Evolutionary conservation across 192 early-diverging fungal genomes (phyloP), one percentile per base, ranked within the genome.

Genomic region (Mortierella alpina): DNA sequence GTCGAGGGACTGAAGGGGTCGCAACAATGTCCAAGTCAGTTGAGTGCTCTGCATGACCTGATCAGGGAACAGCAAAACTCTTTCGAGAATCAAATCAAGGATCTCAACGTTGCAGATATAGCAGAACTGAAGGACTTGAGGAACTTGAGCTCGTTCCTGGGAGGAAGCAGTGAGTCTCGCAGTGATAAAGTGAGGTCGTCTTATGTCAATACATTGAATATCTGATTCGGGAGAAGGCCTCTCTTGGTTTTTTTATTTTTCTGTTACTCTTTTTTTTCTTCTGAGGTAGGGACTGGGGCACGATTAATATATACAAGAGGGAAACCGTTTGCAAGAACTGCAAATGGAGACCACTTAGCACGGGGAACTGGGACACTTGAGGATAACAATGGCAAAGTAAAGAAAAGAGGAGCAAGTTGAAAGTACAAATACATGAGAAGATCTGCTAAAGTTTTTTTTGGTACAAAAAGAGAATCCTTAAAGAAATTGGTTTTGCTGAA

Each of bases 371-470:
- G 65, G 18, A 73, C 54, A 73, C 53, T 60, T 56, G 57, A 65
- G 63, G 63, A 61, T 54, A 67, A 49, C 40, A 63, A 46, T 42
- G 40, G 59, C 55, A 68, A 67, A 53, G 51, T 31, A 60, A 60
- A 75, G 47, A 68, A 31, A 57, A 68, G 20, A 10, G 31, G 23
- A 67, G 40, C n/a, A 49, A 72, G 23, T 39, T 18, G 63, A 59
- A 68, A 17, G 59, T 68, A 63, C 73, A 75, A 63, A 67, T 68
- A 68, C 73, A 68, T 52, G 59, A 62, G 49, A 69, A 51, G 71
- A 73, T 64, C 71, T 73, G 71, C 64, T 49, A 42, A 50, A 39
- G 31, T 31, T 31, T 52, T 64, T 56, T 57, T 48, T 66, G 45
- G 14, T 59, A 73, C 22, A 58, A 72, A 57, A 8, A 23, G 50